These are phyloP conservation scores for Dendrobium chrysotoxum DNA, from an alignment of 106 monocot species.

Conservation along the genomic window DNA sequence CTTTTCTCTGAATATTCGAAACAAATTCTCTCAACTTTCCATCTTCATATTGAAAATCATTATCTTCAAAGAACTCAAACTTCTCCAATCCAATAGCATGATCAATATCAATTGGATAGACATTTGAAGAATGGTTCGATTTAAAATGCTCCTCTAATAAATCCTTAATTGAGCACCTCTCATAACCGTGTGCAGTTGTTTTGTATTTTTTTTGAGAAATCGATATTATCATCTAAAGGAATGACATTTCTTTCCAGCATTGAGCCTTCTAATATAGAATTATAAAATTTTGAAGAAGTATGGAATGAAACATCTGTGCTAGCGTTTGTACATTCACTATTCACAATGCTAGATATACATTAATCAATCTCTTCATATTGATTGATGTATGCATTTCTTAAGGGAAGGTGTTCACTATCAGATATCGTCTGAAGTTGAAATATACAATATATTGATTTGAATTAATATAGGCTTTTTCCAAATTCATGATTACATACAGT, in stretches of 20 bases:
- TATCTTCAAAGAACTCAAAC: constrained; percentile 38
- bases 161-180: constrained; percentile 9
- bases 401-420: too few species aligned
- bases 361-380: too few species aligned
- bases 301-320: too few species aligned
- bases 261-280: too few species aligned
- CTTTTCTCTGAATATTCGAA: constrained; percentile 38
- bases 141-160: constrained; percentile 18
- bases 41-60: constrained; percentile 92
- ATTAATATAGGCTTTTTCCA: too few species aligned
- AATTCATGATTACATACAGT: too few species aligned
- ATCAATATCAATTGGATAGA: constrained; percentile 30
- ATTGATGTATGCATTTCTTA: too few species aligned
- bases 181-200: constrained; percentile 11
- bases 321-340: too few species aligned
- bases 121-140: constrained; percentile 14
- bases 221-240: not conserved
- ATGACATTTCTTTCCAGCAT: not conserved
- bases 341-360: too few species aligned
- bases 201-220: constrained; percentile 1
- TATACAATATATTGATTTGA: too few species aligned
- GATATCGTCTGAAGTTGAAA: too few species aligned
- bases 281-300: too few species aligned
- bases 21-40: constrained; percentile 79
- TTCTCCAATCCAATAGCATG: constrained; percentile 31